Evolutionary conservation across 305 asterid species (phyloP).

Genomic region (Rubia balearica): DNA sequence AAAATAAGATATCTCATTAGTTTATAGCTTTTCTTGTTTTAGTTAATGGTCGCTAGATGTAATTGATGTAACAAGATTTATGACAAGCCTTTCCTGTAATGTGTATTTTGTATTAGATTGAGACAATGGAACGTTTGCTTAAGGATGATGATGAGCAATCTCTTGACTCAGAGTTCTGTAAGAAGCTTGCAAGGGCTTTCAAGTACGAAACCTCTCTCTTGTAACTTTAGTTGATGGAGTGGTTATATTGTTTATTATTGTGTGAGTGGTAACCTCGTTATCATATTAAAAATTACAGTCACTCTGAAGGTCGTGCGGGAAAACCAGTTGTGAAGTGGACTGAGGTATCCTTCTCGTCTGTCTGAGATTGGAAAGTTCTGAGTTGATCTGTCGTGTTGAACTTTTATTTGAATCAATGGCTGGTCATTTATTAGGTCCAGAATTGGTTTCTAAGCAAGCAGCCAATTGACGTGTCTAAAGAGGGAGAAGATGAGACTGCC

Average conservation of each 20-base stretch:
- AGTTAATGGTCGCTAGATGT: background rate
- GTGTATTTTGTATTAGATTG: conserved; percentile 32
- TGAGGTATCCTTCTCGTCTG: conserved; percentile 39
- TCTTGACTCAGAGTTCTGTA: conserved; percentile 42
- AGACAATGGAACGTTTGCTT: conserved; percentile 56
- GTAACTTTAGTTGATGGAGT: conserved; percentile 14
- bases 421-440: too few relatives aligned
- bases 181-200: conserved; percentile 58
- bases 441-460: too few relatives aligned
- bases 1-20: background rate
- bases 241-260: background rate
- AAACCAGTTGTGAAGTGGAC: conserved; percentile 65
- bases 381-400: background rate
- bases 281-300: conserved; percentile 35
- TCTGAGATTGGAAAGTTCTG: conserved; percentile 8
- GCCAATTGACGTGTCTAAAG: too few relatives aligned
- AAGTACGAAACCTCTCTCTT: conserved; percentile 38
- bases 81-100: background rate
- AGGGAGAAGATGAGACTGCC: conserved; percentile 3
- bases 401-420: conserved; percentile 17
- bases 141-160: conserved; percentile 30
- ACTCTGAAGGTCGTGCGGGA: conserved; percentile 66
- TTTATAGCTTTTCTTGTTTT: background rate
- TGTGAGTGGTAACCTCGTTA: background rate
- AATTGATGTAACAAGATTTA: background rate